phyloP scores from a whole-genome alignment of 2,329 filamentous ascomycete genomes.

The Cytospora piceicola region DNA sequence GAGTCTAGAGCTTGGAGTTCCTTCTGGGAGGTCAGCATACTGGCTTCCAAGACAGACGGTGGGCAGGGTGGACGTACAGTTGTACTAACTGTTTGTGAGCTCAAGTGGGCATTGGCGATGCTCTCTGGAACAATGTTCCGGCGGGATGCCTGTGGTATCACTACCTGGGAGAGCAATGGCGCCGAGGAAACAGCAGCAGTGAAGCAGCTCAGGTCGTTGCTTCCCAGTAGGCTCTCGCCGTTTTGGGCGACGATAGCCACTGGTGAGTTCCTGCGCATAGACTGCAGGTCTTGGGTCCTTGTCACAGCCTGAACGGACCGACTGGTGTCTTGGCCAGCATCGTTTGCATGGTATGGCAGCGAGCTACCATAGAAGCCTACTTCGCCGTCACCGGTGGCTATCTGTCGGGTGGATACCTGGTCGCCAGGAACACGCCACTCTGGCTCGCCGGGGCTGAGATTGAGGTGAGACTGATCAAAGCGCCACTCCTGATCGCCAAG shows the following conservation, averaged over 20 bases:
- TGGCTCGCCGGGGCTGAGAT: not conserved
- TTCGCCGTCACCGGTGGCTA: not conserved
- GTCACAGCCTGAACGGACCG: not conserved
- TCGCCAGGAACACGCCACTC: conserved; percentile 12
- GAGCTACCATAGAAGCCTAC: not conserved
- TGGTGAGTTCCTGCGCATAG: not conserved
- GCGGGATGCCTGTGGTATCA: conserved; percentile 1
- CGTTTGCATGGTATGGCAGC: conserved; percentile 23
- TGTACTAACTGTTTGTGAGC: conserved; percentile 16
- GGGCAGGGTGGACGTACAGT: conserved; percentile 15
- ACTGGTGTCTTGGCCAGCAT: conserved; percentile 12
- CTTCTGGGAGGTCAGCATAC: conserved; percentile 26
- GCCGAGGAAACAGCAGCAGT: conserved; percentile 4
- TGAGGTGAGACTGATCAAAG: conserved; percentile 17
- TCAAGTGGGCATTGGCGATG: conserved; percentile 11
- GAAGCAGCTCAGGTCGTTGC: conserved; percentile 7
- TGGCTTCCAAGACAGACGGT: not conserved
- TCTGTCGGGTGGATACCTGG: not conserved
- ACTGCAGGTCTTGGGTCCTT: conserved; percentile 2
- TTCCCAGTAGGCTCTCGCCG: not conserved
- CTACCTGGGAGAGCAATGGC: conserved; percentile 7
- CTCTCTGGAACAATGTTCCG: not conserved
- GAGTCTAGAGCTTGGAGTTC: conserved; percentile 5
- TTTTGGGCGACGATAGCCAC: not conserved
- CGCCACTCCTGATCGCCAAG: conserved; percentile 10